Base-by-base conservation (phyloP, 257 asterid genomes). In the Plantago elongata region DNA sequence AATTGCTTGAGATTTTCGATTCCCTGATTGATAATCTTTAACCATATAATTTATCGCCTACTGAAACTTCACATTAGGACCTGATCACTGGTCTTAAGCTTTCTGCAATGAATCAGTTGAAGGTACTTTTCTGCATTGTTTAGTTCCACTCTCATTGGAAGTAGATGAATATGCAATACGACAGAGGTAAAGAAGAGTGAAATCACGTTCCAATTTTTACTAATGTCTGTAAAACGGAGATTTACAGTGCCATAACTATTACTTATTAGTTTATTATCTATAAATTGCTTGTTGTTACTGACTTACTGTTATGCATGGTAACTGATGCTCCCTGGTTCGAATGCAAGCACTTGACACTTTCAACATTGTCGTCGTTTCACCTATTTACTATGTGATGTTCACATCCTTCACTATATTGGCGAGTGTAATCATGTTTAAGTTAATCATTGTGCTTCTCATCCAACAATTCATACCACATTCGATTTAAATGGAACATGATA, bases 351-450 rank as follows among this genome's bases (percentile, higher is more conserved):
- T 92, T 5, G 97, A 89, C 83, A 92, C 97, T 17, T 92, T 92
- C 81, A 92, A 92, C 82, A 92, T 97, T 34, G 99, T 97, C 2
- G 97, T 92, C 50, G 97, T 92, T 61, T 84, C 99, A 27, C 99
- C 99, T 43, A 89, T 92, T 55, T 92, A 92, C 82, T 92, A 89
- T 63, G 97, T 86, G 69, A 86, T 89, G 99, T 92, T 92, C 86
- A 92, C 99, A 37, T 83, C 97, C 62, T 82, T 92, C 3, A 92
- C 99, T 5, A 92, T 92, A 48, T 64, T 92, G 81, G 99, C 99
- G 60, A 92, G 99, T 61, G 97, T 92, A 60, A 92, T 92, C 74
- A 92, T 92, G 99, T 92, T 92, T 88, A 92, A 92, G 99, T 97
- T 92, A 84, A 68, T 46, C 68, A 52, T 76, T 65, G 69, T 64